phyloP scores from a whole-genome alignment of 352 stramenopile genomes.

The Phytopythium litorale region DNA sequence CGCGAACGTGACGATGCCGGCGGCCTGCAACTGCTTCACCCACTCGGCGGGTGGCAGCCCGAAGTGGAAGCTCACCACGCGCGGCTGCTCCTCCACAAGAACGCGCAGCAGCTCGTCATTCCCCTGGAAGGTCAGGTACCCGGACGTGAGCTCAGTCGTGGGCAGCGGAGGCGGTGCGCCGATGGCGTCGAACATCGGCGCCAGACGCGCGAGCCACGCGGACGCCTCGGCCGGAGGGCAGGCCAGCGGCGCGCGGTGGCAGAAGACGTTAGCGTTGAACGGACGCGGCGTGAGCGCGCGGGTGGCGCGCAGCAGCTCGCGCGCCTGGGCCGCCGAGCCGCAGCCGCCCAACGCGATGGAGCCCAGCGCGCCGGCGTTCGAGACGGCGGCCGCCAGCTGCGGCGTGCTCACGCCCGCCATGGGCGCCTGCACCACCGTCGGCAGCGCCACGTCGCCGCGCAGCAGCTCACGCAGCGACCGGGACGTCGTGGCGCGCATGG shows the following conservation, averaged over 20 bases:
- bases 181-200: constrained; percentile 36
- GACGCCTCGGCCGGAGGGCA: constrained; percentile 8
- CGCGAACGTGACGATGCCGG: constrained; percentile 36
- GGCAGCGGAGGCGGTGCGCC: constrained; percentile 8
- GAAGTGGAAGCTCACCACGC: constrained; percentile 71
- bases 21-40: constrained; percentile 30
- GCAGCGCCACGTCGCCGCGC: constrained; percentile 3
- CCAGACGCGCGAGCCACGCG: constrained; percentile 32
- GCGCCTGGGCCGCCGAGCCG: constrained; percentile 20
- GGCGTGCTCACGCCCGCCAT: constrained; percentile 3
- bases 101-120: constrained; percentile 29
- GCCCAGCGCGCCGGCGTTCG: constrained; percentile 37
- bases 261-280: constrained; percentile 71
- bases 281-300: constrained; percentile 23
- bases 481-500: not conserved
- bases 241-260: constrained; percentile 19
- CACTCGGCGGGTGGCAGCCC: constrained; percentile 27
- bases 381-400: constrained; percentile 31
- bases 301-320: constrained; percentile 25
- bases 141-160: constrained; percentile 5
- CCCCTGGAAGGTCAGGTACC: constrained; percentile 26
- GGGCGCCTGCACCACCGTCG: constrained; percentile 3
- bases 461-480: not conserved
- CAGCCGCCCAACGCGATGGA: constrained; percentile 39
- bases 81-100: constrained; percentile 40